A percentile compares a stretch with the other conserved stretches of the same genome.
Conservation (phyloP, 2,329 filamentous ascomycete species). For the Colletotrichum abscissum region DNA sequence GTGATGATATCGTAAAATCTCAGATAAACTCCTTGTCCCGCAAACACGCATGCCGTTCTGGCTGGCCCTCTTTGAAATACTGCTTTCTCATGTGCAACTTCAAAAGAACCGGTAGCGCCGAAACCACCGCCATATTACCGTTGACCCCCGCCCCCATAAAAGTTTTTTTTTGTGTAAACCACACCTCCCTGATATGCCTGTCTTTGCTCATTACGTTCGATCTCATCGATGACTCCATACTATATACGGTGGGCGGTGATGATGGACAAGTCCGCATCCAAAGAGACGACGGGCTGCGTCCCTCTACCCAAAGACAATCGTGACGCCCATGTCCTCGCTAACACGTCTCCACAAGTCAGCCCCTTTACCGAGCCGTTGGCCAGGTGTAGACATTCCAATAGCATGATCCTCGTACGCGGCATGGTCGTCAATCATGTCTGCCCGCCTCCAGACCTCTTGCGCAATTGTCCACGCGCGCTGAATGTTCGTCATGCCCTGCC, state of each 20-base stretch:
- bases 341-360: constrained; percentile 66
- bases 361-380: constrained; percentile 35
- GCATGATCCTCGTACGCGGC: constrained; percentile 28
- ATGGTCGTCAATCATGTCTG: constrained; percentile 50
- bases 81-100: neutral
- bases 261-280: neutral
- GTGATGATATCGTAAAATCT: neutral
- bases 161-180: constrained; percentile 24
- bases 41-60: neutral
- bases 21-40: neutral
- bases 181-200: neutral
- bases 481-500: constrained; percentile 76
- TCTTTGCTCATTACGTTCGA: constrained; percentile 5
- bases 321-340: constrained; percentile 68
- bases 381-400: constrained; percentile 23
- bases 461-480: constrained; percentile 70
- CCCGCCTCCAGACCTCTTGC: constrained; percentile 69
- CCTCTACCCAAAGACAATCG: constrained; percentile 68
- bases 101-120: constrained; percentile 9
- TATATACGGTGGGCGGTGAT: neutral
- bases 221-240: neutral
- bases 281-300: neutral
- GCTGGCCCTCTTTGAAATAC: neutral
- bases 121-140: neutral
- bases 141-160: neutral